Base-by-base conservation (phyloP, 169 alveolate species). In the Eimeria brunetti region DNA sequence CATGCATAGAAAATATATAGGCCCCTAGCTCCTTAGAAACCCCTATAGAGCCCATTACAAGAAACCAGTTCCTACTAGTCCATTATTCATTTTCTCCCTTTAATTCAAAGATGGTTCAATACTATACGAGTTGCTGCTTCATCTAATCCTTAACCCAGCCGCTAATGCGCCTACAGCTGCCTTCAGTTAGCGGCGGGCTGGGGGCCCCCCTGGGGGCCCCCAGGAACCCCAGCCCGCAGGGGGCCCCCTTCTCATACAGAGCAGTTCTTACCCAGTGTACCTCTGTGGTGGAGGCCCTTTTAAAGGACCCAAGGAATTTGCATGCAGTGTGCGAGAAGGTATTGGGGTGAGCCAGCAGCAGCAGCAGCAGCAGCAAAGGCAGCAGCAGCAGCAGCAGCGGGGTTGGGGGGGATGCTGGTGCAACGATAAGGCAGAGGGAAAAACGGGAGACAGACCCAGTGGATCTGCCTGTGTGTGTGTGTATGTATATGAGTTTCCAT, bases 291-390 rank as follows among this genome's bases (percentile, higher is more conserved):
- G 83, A 73, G 83, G 56, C 83, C 9, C 83, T 73, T 36, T 9
- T 41, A 20, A 73, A 73, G 33, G 56, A 73, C 16, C 88, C 88
- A 49, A 24, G 18, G 41, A 80, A 20, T 44, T 41, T 49, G 46
- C 88, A 80, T n/a, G 88, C 38, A 12, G 69, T 44, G n/a, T 80
- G 88, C 44, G 64, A 80, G 24, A 46, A 80, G 44, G 18, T 49
- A 46, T 16, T 44, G 41, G 88, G 88, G 88, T 80, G 41, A 44
- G 86, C 24, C 86, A 36, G 46, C 46, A 16, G 84, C 84, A 73
- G 84, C 41, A 64, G 75, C 9, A n/a, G 33, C 27, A 27, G n/a
- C 69, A 16, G 69, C n/a, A 16, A 6, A 0, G 11, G 69, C 20
- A 18, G 27, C 30, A 2, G 56, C 56, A 49, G 56, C 56, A 49